Base-by-base conservation (phyloP, 2,329 filamentous ascomycete species). In the Stagonosporopsis chrysanthemi region DNA sequence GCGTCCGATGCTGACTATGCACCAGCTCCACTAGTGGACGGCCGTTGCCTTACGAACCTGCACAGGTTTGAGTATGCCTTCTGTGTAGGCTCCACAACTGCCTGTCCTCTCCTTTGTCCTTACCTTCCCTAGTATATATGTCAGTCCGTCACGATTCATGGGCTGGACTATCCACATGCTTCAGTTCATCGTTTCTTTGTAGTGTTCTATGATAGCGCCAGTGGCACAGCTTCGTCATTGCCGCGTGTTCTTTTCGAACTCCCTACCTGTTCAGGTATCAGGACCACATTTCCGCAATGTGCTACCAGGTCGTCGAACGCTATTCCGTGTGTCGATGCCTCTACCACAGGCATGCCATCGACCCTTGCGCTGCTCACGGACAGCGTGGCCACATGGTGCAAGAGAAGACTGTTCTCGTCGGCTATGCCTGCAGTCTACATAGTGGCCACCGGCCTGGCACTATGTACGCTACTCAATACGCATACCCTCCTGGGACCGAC, bases 251-350 rank as follows among this genome's bases (percentile, higher is more conserved):
- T 22, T 36, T 43, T 38, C 44, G 19, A 26, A 8, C 9, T 17
- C 15, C 28, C 45, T 22, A 31, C 6, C 11, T n/a, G n/a, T 36
- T 14, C 38, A 35, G 6, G 23, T 4, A 14, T 24, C 19, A 19
- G 22, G 36, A 24, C 22, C 6, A 22, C 5, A 31, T 41, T 41
- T 15, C 35, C 63, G 66, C 53, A 60, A 96, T 97, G 92, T 97
- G 92, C 73, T 93, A 91, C 72, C 90, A 93, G 79, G 79, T 97
- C 61, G 82, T 94, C 68, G 92, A 97, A 77, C 84, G 91, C 57
- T 97, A 92, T 81, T 88, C 92, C 52, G 90, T 89, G 53, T 97
- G 92, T 83, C 86, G 88, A 63, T 97, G 92, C 79, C 83, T 94
- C 67, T 96, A 97, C 82, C 91, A 94, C 81, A 84, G 89, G 71